Base-by-base conservation (phyloP, 768 basidiomycete genomes). In the Leccinum uliginosum region DNA sequence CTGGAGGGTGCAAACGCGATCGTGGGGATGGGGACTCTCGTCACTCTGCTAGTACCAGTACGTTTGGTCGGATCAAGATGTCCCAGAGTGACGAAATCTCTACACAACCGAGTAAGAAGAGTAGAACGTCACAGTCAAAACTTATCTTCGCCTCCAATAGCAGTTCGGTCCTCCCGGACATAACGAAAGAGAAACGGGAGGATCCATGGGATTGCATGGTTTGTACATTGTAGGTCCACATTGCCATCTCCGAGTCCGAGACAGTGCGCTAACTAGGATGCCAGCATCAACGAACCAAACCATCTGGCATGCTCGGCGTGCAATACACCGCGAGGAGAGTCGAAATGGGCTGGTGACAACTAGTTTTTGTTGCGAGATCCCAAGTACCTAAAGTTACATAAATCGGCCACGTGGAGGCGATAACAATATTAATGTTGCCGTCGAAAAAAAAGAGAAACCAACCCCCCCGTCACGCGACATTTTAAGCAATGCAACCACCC, bases 281-380 rank as follows among this genome's bases (percentile, higher is more conserved):
- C n/a, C 57, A 87, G 85, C 45, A 61, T 75, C 51, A 88, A 89
- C 59, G 65, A 81, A 32, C 67, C 73, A 10, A 69, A 64, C 17
- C 80, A 85, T 67, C 75, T 86, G 9, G 81, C 81, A 9, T 89
- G 87, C 64, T 78, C 82, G 38, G 85, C 77, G 1, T 89, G 87
- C 65, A 73, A 74, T 3, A 84, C 82, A 10, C 76, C 79, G 51
- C 74, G 76, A 53, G 81, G 82, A 26, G 77, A 80, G 29, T 61
- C 63, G 26, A 49, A 34, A 29, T 70, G 66, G 69, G 50, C 44
- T 2, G 52, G 29, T 34, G 47, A 44, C 12, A 24, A 17, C 9
- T 34, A 21, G 47, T 12, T 10, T n/a, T 14, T 11, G 19, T 29
- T 34, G 53, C 60, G 38, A 29, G 29, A 26, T 26, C 24, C 30